phyloP scores from a whole-genome alignment of 2,329 filamentous ascomycete genomes.

The Aspergillus felis region DNA sequence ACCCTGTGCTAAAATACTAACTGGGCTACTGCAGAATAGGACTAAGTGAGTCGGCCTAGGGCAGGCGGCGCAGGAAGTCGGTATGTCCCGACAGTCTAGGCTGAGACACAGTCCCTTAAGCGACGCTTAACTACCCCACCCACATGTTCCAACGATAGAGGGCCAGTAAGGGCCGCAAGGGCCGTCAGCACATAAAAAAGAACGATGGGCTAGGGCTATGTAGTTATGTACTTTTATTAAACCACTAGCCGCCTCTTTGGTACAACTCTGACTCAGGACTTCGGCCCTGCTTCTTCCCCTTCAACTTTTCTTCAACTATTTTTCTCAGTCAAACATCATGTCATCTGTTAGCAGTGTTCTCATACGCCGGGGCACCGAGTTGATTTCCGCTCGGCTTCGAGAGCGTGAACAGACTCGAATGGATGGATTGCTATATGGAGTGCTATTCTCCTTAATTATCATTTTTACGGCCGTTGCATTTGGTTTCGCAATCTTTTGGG shows the following conservation, averaged over 20 bases:
- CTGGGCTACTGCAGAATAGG: no score
- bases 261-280: background rate
- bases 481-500: no score
- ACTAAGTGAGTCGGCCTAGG: no score
- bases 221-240: background rate
- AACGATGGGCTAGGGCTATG: background rate
- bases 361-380: background rate
- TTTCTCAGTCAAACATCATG: background rate
- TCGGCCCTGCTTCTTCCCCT: no score
- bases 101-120: background rate
- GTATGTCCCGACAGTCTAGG: no score
- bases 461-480: no score
- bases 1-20: no score
- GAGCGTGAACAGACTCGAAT: no score
- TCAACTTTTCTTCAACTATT: no score
- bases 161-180: background rate
- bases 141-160: background rate
- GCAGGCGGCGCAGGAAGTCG: no score
- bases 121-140: background rate
- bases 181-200: background rate
- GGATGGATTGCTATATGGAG: no score
- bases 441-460: no score
- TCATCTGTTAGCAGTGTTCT: background rate
- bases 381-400: background rate
- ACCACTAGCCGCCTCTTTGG: background rate